Evolutionary conservation across 345 rosid genomes (phyloP).

Genomic region (Dimocarpus longan): DNA sequence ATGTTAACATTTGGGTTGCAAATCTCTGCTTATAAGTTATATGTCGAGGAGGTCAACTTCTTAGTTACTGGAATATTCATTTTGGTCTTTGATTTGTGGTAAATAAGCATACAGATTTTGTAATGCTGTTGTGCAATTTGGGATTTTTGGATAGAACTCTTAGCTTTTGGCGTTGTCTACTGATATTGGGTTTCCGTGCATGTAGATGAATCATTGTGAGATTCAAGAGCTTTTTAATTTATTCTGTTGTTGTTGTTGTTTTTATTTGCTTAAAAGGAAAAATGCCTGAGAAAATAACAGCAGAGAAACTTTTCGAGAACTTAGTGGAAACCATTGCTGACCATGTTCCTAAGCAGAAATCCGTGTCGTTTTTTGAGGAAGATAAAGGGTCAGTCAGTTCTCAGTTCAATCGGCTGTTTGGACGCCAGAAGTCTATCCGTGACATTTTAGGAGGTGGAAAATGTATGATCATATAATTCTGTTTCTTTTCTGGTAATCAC

Average conservation of each 20-base stretch:
- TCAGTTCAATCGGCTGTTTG: slow-evolving; percentile 70
- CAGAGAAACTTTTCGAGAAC: slow-evolving; percentile 56
- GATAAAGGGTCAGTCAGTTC: slow-evolving; percentile 50
- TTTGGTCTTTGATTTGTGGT: neutral
- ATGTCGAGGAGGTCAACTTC: neutral
- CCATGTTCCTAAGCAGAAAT: slow-evolving; percentile 58
- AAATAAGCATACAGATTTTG: neutral
- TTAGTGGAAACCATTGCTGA: slow-evolving; percentile 69
- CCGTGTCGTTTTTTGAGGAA: slow-evolving; percentile 64
- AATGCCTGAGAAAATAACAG: slow-evolving; percentile 77
- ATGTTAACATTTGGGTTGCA: neutral
- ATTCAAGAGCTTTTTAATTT: slow-evolving; percentile 1
- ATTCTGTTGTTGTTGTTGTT: slow-evolving; percentile 7
- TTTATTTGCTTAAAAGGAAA: slow-evolving; percentile 33
- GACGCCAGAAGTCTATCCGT: slow-evolving; percentile 78
- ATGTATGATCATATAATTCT: slow-evolving; percentile 39
- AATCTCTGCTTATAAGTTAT: neutral
- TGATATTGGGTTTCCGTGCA: neutral
- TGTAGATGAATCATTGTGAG: neutral
- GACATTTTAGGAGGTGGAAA: slow-evolving; percentile 89
- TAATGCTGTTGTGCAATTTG: neutral
- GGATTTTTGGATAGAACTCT: neutral
- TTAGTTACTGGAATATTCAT: neutral
- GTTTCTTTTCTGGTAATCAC: slow-evolving; percentile 3
- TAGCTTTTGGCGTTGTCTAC: neutral